Conservation (phyloP, 352 stramenopile genomes). For the Phytophthora boehmeriae region DNA sequence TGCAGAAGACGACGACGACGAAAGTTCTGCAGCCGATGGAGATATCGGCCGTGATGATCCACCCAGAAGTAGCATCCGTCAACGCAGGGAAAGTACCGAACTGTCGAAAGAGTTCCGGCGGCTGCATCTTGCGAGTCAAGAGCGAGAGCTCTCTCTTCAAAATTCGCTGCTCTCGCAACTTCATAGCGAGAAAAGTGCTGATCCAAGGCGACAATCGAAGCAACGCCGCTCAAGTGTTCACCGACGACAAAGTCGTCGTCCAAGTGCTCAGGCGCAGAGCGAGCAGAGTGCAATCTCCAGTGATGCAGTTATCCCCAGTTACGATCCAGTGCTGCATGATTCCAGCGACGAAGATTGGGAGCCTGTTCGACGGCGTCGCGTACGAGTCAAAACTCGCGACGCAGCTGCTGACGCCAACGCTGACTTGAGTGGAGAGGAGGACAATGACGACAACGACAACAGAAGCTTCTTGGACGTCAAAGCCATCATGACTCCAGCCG, state of each 20-base stretch:
- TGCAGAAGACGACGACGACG: constrained; percentile 8
- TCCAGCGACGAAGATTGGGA: constrained; percentile 6
- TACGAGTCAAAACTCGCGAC: constrained; percentile 26
- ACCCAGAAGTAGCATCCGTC: background rate
- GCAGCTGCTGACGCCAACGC: background rate
- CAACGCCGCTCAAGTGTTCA: background rate
- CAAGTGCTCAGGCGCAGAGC: background rate
- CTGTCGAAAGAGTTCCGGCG: constrained; percentile 22
- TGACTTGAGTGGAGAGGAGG: constrained; percentile 13
- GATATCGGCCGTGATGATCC: background rate
- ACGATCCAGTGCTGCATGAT: background rate
- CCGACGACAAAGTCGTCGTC: constrained; percentile 3
- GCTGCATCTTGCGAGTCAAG: constrained; percentile 19
- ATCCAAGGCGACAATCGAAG: background rate
- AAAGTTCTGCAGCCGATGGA: constrained; percentile 1
- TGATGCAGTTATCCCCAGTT: background rate
- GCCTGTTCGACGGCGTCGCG: background rate
- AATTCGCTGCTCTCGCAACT: constrained; percentile 12
- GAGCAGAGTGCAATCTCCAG: background rate
- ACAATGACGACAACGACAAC: background rate
- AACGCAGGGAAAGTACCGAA: constrained; percentile 7
- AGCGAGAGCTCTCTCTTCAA: constrained; percentile 12
- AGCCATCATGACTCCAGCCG: constrained; percentile 12
- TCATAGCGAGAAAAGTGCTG: constrained; percentile 17
- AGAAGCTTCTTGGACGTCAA: background rate